Evolutionary conservation across 306 rosid species (phyloP).

Genomic region (Cucurbita pepo): DNA sequence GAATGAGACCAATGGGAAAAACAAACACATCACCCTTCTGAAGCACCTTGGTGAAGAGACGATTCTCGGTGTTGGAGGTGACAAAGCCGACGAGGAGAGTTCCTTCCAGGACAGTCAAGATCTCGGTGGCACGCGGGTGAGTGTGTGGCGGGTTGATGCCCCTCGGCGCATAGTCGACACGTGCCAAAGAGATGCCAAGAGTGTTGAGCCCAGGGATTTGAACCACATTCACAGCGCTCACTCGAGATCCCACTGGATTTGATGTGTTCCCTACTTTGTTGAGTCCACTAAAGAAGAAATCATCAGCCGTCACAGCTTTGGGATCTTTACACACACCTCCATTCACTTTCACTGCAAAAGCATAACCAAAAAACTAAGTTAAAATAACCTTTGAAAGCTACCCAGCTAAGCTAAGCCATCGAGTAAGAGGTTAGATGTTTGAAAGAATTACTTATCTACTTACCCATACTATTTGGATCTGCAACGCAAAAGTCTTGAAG

Average conservation of each 20-base stretch:
- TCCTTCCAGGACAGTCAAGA: constrained; percentile 20
- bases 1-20: constrained; percentile 20
- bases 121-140: constrained; percentile 28
- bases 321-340: constrained; percentile 21
- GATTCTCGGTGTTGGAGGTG: constrained; percentile 16
- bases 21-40: constrained; percentile 26
- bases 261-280: constrained; percentile 13
- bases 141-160: constrained; percentile 31
- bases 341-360: constrained; percentile 6
- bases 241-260: constrained; percentile 10
- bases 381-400: too few relatives aligned
- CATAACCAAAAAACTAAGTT: too few relatives aligned
- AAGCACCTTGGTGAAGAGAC: constrained; percentile 15
- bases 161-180: constrained; percentile 15
- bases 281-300: constrained; percentile 16
- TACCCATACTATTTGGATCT: constrained; percentile 10
- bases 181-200: constrained; percentile 15
- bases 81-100: constrained; percentile 22
- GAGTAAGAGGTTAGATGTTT: neutral
- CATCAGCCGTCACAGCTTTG: constrained; percentile 10
- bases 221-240: constrained; percentile 12
- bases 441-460: neutral
- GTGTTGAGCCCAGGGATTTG: constrained; percentile 26
- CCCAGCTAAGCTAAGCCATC: too few relatives aligned
- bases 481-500: constrained; percentile 32